Base-by-base conservation (phyloP, 2,329 filamentous ascomycete species). In the Cladosporium sphaerospermum region DNA sequence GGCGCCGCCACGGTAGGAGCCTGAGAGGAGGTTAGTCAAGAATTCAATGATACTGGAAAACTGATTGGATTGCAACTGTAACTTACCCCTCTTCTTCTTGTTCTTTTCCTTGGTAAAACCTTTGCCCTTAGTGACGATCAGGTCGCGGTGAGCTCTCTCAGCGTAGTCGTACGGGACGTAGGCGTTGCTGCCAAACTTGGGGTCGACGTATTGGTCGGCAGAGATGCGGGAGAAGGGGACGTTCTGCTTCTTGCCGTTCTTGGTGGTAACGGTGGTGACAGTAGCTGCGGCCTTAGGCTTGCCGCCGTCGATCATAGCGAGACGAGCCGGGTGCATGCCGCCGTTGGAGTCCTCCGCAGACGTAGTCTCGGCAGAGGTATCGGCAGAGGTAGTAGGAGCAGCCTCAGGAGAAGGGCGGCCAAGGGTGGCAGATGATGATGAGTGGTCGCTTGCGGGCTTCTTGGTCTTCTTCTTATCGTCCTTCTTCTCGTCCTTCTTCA, bases 91-190 rank as follows among this genome's bases (percentile, higher is more conserved):
- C 68, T 76, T 75, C 66, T 74, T 73, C 69, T 99, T 99, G 75
- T 99, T 99, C 84, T 99, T 99, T 77, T 97, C 93, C 78, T 99
- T 99, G 56, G 92, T 97, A 74, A 99, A 99, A 3, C 89, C 90
- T 75, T 96, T 97, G 64, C 93, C 93, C 69, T 86, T 89, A 32
- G 92, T 97, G 37, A 96, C 81, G 45, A 90, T 88, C 58, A 99
- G 75, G 67, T 96, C 91, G 61, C 89, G 81, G 67, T 91, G 88
- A 8, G 95, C 95, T 62, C 84, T 84, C 63, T 93, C 86, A 19
- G 91, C 92, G 73, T 97, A 99, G 58, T 87, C 85, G 69, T 96
- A 89, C 18, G 84, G 78, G 9, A 89, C 78, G 68, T 92, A 97
- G 11, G 81, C 82, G 71, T 97, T 96, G 62, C 85, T 90, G 2